phyloP scores from a whole-genome alignment of 306 rosid species.

The Vigna unguiculata region DNA sequence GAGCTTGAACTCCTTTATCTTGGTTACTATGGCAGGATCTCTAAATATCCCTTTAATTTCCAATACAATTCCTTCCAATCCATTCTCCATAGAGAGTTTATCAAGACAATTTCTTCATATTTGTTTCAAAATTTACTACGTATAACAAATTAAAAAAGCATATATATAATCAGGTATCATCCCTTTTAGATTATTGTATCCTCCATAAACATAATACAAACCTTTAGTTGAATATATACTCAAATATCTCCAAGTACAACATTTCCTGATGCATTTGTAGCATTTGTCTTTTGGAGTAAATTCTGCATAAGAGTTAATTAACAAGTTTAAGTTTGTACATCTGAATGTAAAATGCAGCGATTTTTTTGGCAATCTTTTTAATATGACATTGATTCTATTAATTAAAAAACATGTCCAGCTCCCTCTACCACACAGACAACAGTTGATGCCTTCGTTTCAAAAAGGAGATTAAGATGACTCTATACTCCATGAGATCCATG shows the following conservation, averaged over 20 bases:
- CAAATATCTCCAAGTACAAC: slow-evolving; percentile 85
- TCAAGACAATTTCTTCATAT: slow-evolving; percentile 19
- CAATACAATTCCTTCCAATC: slow-evolving; percentile 86
- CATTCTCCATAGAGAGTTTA: slow-evolving; percentile 82
- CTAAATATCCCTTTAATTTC: slow-evolving; percentile 78
- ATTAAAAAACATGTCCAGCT: slow-evolving; percentile 87
- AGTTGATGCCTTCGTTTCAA: slow-evolving; percentile 94
- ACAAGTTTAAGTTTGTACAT: slow-evolving; percentile 31
- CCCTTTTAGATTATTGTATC: slow-evolving; percentile 12
- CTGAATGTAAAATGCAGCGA: background rate
- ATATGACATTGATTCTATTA: slow-evolving; percentile 16
- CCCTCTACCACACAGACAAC: slow-evolving; percentile 96
- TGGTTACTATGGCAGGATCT: slow-evolving; percentile 70
- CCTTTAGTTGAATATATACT: slow-evolving; percentile 94
- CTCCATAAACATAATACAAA: slow-evolving; percentile 49
- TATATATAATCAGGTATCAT: background rate
- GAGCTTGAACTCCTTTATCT: slow-evolving; percentile 82
- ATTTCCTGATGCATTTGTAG: slow-evolving; percentile 96
- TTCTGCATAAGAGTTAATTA: slow-evolving; percentile 61
- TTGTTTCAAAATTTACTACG: background rate
- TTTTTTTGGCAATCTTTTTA: background rate
- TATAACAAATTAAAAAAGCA: slow-evolving; percentile 21
- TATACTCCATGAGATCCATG: slow-evolving; percentile 91
- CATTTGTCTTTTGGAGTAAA: slow-evolving; percentile 86
- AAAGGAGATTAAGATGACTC: slow-evolving; percentile 81